Evolutionary conservation across 1,139 yeast species (phyloP).

Genomic region (Pneumocystis sp.): DNA sequence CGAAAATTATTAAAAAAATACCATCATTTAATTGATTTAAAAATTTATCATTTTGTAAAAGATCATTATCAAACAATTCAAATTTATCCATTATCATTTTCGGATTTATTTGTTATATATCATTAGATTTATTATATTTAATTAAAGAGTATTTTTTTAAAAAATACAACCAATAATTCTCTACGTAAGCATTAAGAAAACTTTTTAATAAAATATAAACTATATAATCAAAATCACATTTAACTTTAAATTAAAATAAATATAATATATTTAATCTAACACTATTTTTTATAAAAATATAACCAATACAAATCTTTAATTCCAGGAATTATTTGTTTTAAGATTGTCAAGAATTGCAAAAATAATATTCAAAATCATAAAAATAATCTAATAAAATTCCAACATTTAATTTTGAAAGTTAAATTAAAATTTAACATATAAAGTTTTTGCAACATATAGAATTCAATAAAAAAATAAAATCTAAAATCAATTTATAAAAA

Average conservation of each 20-base stretch:
- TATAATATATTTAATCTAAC: not conserved
- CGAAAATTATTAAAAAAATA: not conserved
- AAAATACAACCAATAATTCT: not conserved
- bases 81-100: not conserved
- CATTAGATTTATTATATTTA: not conserved
- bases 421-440: not conserved
- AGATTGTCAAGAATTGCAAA: not conserved
- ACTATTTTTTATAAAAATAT: not conserved
- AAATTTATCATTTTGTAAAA: not conserved
- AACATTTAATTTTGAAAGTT: not conserved
- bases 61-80: not conserved
- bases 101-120: not conserved
- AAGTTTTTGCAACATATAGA: no score
- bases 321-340: not conserved
- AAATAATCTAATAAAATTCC: no score
- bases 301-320: not conserved
- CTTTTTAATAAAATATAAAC: not conserved
- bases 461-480: no score
- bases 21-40: not conserved
- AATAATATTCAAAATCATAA: no score
- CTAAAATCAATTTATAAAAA: not conserved
- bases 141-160: not conserved
- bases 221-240: not conserved
- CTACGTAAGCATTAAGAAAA: not conserved
- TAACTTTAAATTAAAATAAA: not conserved